A percentile compares a stretch with the other conserved stretches of the same genome.
These are phyloP conservation scores for Iris macrosiphon DNA, from an alignment of 106 monocot species.

Conservation along the genomic window DNA sequence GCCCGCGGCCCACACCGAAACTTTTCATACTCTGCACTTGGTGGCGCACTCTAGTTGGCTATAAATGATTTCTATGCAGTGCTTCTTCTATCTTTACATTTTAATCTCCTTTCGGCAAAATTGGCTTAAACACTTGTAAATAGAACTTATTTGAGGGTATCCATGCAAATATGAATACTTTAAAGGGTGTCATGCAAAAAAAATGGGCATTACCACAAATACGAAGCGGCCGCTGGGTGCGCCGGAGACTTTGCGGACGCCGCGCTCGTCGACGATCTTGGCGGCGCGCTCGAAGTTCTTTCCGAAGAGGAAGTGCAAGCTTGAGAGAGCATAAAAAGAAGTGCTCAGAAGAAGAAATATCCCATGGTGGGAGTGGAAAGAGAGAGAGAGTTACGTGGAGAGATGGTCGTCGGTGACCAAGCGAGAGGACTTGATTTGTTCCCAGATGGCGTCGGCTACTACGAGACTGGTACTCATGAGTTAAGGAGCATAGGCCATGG, in stretches of 20 bases:
- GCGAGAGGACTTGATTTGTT: conserved; percentile 39
- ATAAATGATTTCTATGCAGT: too few relatives aligned
- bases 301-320: conserved; percentile 62
- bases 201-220: conserved; percentile 35
- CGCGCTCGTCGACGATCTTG: conserved; percentile 53
- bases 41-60: too few relatives aligned
- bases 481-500: too few relatives aligned
- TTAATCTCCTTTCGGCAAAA: too few relatives aligned
- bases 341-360: neutral
- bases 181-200: neutral
- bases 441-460: conserved; percentile 36
- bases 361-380: neutral
- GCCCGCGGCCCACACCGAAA: too few relatives aligned
- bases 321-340: conserved; percentile 6
- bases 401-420: conserved; percentile 57
- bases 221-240: conserved; percentile 53
- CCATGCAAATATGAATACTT: neutral
- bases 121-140: too few relatives aligned
- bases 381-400: conserved; percentile 26
- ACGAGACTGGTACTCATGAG: too few relatives aligned
- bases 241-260: conserved; percentile 42
- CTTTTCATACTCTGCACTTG: too few relatives aligned
- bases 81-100: too few relatives aligned
- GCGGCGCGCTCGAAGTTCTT: conserved; percentile 70
- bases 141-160: too few relatives aligned